Conservation (phyloP, 1,139 yeast genomes). For the Yamadazyma epiphylla region DNA sequence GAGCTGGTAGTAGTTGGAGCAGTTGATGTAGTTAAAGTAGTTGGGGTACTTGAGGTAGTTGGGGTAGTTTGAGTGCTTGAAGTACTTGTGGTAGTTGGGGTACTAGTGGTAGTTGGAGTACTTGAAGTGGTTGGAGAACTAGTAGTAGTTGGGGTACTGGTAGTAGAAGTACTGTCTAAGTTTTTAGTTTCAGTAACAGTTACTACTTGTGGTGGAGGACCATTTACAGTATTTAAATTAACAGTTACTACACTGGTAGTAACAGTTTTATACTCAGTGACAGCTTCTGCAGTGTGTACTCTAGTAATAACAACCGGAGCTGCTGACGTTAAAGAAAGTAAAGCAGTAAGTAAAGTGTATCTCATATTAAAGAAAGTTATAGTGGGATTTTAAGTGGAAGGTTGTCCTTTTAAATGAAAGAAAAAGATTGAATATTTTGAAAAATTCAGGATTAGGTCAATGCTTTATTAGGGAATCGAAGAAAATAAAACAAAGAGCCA, state of each 20-base stretch:
- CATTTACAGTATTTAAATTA: constrained; percentile 46
- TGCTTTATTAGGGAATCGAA: neutral
- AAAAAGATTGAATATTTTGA: constrained; percentile 1
- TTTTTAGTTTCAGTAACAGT: constrained; percentile 4
- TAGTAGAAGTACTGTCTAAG: constrained; percentile 2
- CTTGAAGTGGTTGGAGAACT: constrained; percentile 4
- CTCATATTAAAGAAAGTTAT: constrained; percentile 12
- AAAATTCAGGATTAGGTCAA: neutral
- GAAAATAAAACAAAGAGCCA: neutral
- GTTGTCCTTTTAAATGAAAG: constrained; percentile 1
- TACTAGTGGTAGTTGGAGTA: constrained; percentile 4
- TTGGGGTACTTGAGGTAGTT: constrained; percentile 8
- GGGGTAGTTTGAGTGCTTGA: constrained; percentile 6
- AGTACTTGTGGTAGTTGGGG: constrained; percentile 25
- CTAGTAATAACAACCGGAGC: constrained; percentile 26
- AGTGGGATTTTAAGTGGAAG: neutral
- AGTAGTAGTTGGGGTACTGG: constrained; percentile 9
- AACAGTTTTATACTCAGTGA: constrained; percentile 20
- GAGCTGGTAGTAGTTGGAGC: constrained; percentile 13
- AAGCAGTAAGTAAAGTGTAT: constrained; percentile 12
- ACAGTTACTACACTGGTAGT: constrained; percentile 30
- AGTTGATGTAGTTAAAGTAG: constrained; percentile 17
- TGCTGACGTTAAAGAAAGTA: constrained; percentile 23
- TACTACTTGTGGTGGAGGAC: constrained; percentile 10
- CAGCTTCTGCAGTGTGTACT: constrained; percentile 28